Conservation (phyloP, 139 green algal species). For the Edaphochlamys debaryana region DNA sequence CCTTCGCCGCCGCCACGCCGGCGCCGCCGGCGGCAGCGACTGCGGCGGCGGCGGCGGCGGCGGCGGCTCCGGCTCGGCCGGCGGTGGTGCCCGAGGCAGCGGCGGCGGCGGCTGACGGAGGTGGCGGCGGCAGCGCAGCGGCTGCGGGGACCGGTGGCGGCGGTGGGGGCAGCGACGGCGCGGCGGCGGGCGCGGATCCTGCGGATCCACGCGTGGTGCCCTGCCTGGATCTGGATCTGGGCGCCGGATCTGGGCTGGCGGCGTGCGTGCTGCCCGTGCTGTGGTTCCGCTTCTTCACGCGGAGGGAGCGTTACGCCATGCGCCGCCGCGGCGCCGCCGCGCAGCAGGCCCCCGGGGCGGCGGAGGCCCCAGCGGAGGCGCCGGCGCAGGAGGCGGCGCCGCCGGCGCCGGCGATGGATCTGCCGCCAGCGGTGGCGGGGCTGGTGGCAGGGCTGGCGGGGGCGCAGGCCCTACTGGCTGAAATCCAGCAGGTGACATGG, state of each 20-base stretch:
- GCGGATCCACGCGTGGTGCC: neutral
- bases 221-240: neutral
- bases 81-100: no score
- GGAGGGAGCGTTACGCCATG: neutral
- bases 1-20: neutral
- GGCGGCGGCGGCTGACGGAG: neutral
- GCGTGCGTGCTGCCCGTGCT: slow-evolving; percentile 23
- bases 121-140: neutral
- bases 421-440: neutral
- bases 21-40: neutral
- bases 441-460: neutral
- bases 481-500: neutral
- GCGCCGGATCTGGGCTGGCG: neutral
- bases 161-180: no score
- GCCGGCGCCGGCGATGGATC: neutral
- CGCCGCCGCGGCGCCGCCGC: neutral
- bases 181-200: neutral
- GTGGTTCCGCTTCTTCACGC: slow-evolving; percentile 16
- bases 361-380: neutral
- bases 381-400: neutral
- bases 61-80: neutral
- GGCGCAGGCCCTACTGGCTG: neutral
- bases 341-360: neutral
- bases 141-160: no score
- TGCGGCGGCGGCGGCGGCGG: neutral